A percentile compares a stretch with the other conserved stretches of the same genome.
These are phyloP conservation scores for Penicillium lividum DNA, from an alignment of 495 filamentous ascomycete genomes.

Conservation along the genomic window DNA sequence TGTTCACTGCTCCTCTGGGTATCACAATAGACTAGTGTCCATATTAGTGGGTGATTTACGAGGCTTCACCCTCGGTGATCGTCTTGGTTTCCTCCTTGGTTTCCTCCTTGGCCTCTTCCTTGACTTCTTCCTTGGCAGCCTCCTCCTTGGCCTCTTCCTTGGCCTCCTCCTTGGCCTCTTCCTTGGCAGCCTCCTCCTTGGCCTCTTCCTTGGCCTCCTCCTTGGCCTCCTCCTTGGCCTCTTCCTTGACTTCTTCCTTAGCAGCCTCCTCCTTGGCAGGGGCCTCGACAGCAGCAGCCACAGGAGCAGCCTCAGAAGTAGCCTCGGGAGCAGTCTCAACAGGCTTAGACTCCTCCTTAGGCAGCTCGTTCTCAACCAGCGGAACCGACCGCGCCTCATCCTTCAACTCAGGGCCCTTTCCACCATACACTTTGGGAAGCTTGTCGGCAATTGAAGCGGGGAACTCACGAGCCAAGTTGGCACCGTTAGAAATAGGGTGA, in stretches of 20 bases:
- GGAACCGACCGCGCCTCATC: conserved; percentile 31
- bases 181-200: background rate
- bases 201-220: conserved; percentile 18
- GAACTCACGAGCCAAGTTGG: conserved; percentile 66
- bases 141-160: conserved; percentile 20
- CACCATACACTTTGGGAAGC: conserved; percentile 70
- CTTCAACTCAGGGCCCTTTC: conserved; percentile 53
- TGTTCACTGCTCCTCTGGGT: conserved; percentile 28
- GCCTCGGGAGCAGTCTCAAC: conserved; percentile 14
- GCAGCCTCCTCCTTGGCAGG: conserved; percentile 21
- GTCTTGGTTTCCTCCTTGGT: conserved; percentile 15
- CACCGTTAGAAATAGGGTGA: conserved; percentile 75
- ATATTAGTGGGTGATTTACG: conserved; percentile 24
- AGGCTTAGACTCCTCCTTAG: conserved; percentile 18
- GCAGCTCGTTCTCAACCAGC: conserved; percentile 22
- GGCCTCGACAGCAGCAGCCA: conserved; percentile 1
- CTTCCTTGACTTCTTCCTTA: conserved; percentile 18
- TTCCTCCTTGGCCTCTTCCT: conserved; percentile 12
- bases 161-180: conserved; percentile 17
- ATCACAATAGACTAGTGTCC: conserved; percentile 25
- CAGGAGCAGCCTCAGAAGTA: background rate
- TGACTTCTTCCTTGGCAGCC: background rate
- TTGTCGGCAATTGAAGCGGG: conserved; percentile 54
- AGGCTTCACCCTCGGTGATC: conserved; percentile 13
- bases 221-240: conserved; percentile 16